Evolutionary conservation across 345 rosid species (phyloP), one percentile per base, ranked within the genome.

Genomic region (Aquilaria yunnanensis): DNA sequence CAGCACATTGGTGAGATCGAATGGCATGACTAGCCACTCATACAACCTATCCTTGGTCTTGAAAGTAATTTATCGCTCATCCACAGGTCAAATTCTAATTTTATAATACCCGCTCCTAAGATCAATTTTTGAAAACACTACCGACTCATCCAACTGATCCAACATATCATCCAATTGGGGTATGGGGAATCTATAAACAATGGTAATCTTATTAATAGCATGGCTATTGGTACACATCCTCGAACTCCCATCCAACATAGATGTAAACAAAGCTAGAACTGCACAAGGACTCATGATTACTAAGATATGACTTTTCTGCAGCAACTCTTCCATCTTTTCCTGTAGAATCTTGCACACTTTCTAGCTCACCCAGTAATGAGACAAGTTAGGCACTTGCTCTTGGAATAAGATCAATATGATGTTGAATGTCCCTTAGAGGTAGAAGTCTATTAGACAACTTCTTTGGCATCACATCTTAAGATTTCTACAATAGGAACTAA

Each of bases 161-260:
- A 57, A 14, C 48, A 57, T 12, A 13, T 57, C 46, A 57, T 57
- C 43, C n/a, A 57, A 41, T 7, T 47, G 46, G 9, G 61, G 61
- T 32, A 57, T 32, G 45, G 46, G 61, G 34, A 32, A 57, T 31
- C 30, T 54, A 14, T 54, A 54, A 6, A 31, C 43, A 5, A 31
- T 3, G 34, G 61, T 57, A 2, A 57, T 3, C 61, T 57, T 54
- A 32, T 54, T 54, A 32, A 54, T 54, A 3, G 33, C 1, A 6
- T 32, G 57, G 31, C 57, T 54, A 29, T 54, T 14, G 32, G 30
- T 32, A 54, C 57, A 54, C 31, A 54, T 54, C 31, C 57, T 54
- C 1, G 32, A 54, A 29, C 57, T 54, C 30, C 57, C 3, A 23
- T 54, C 32, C 14, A 14, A 14, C 6, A 5, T 4, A 10, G 57